These are phyloP conservation scores for Aspergillus hiratsukae DNA, from an alignment of 2,329 filamentous ascomycete species.

Conservation along the genomic window DNA sequence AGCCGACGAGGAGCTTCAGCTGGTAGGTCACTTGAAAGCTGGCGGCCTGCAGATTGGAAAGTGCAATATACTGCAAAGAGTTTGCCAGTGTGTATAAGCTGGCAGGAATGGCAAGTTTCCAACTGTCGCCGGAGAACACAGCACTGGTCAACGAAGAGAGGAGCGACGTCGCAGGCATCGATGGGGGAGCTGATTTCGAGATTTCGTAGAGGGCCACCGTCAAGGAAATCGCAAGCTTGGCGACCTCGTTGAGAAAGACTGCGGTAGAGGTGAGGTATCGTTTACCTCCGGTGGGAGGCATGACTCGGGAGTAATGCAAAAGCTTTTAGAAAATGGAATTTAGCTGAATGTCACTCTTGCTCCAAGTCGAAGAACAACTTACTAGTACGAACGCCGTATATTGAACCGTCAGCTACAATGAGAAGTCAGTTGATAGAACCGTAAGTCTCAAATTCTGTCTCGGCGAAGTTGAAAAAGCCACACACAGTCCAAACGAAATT, in stretches of 20 bases:
- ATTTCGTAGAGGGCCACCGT: conserved; percentile 86
- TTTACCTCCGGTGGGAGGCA: conserved; percentile 77
- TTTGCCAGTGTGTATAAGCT: conserved; percentile 88
- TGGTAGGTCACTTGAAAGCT: conserved; percentile 94
- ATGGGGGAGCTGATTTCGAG: conserved; percentile 69
- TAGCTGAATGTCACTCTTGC: conserved; percentile 9
- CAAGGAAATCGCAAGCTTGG: conserved; percentile 82
- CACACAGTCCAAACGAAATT: not conserved
- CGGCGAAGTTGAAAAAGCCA: not conserved
- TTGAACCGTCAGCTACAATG: conserved; percentile 38
- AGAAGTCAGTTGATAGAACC: conserved; percentile 8
- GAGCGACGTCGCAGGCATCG: conserved; percentile 73
- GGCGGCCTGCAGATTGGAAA: conserved; percentile 85
- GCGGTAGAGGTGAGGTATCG: conserved; percentile 92
- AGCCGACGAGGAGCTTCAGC: conserved; percentile 87
- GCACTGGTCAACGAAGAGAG: conserved; percentile 74
- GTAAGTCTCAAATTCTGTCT: not conserved
- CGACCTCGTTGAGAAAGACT: conserved; percentile 86
- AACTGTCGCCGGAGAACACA: conserved; percentile 85
- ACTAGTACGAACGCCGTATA: conserved; percentile 43
- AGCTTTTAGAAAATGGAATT: conserved; percentile 50
- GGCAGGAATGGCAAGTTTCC: conserved; percentile 90
- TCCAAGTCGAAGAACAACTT: conserved; percentile 16
- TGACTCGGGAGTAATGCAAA: conserved; percentile 91
- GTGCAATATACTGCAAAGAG: conserved; percentile 84